Conservation (phyloP, 2,329 filamentous ascomycete species). For the Alternaria hordeiaustralica region DNA sequence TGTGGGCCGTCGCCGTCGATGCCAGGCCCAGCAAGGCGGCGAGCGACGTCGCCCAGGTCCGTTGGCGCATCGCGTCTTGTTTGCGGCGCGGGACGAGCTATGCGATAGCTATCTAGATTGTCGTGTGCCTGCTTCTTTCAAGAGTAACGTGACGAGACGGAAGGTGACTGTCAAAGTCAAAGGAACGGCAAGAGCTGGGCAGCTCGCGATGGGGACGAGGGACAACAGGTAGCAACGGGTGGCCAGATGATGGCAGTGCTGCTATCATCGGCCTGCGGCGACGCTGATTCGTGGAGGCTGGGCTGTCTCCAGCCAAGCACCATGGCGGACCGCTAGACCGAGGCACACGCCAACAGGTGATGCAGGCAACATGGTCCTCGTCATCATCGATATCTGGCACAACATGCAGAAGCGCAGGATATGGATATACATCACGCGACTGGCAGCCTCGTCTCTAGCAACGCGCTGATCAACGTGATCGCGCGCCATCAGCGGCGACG, state of each 20-base stretch:
- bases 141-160: neutral
- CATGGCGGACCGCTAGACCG: conserved; percentile 19
- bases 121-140: conserved; percentile 2
- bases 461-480: neutral
- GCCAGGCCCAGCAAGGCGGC: conserved; percentile 34
- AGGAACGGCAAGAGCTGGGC: conserved; percentile 19
- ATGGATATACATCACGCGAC: neutral
- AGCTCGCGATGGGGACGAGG: conserved; percentile 15
- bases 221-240: conserved; percentile 7
- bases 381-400: conserved; percentile 7
- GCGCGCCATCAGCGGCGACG: conserved; percentile 2
- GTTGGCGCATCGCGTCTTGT: conserved; percentile 43
- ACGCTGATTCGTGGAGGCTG: conserved; percentile 27
- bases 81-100: conserved; percentile 33
- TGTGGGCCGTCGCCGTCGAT: conserved; percentile 33
- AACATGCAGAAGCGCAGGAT: neutral
- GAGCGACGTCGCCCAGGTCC: conserved; percentile 40
- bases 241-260: conserved; percentile 18
- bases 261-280: conserved; percentile 32
- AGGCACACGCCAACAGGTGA: conserved; percentile 18
- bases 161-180: conserved; percentile 11
- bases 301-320: conserved; percentile 26
- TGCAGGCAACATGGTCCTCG: neutral
- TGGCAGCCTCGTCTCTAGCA: neutral
- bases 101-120: conserved; percentile 3